Evolutionary conservation across 192 early-diverging fungal species (phyloP), one percentile per base, ranked within the genome.

Genomic region (Backusella tarrabulga): DNA sequence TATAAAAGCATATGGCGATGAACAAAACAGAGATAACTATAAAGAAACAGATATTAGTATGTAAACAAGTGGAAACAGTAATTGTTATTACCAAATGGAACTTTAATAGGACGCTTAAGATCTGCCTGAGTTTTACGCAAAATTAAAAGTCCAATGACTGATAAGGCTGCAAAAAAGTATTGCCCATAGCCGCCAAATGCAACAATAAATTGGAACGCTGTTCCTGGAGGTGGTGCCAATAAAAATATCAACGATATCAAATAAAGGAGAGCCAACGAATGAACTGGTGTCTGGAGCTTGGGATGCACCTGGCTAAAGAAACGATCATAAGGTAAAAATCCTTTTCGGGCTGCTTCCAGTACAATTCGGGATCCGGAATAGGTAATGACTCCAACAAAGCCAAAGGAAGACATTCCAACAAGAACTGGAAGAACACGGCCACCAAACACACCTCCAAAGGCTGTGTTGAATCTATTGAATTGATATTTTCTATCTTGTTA

Each of bases 261-360:
- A 29, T 63, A 63, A 29, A 63, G 11, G 26, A 63, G 56, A 14
- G 3, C 3, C 9, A 63, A 29, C 0, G 56, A 63, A 29, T 63
- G 9, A 26, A 63, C 9, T 3, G 56, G 56, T 23, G 73, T 75
- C 32, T 75, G 60, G 26, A 75, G 73, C 32, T 68, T 71, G 8
- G 67, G 77, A 56, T 81, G 83, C 26, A 90, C 77, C 17, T 80
- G 40, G 69, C 84, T 83, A 74, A 87, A 76, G 0, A 74, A 46
- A 32, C 67, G 72, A 19, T 79, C 86, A 42, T 74, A 73, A 1
- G 88, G 88, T 46, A 90, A 21, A 67, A 85, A 88, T 11, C 88
- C 88, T 50, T 89, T 82, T 12, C 85, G 79, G 1, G 88, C 84
- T 4, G 88, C 83, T 54, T 86, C 88, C 67, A 90, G 78, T 34